phyloP scores from a whole-genome alignment of 2,329 filamentous ascomycete species.

The Hymenoscyphus occultus region DNA sequence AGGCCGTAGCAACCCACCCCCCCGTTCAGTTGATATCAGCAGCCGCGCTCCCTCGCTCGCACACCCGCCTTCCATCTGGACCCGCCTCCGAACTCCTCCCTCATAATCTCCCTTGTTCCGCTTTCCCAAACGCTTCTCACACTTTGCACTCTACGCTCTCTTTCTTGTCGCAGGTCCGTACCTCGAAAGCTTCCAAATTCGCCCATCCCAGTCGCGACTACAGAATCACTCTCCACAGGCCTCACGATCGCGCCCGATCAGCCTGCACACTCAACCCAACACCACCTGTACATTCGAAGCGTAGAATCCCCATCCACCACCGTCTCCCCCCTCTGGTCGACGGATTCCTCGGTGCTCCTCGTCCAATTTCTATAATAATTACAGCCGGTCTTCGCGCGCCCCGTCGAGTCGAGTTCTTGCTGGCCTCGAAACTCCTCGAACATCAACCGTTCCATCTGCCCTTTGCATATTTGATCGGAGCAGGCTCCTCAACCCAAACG shows the following conservation, averaged over 20 bases:
- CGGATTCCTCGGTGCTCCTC: conserved; percentile 5
- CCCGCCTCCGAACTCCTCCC: conserved; percentile 15
- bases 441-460: conserved; percentile 35
- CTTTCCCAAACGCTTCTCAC: conserved; percentile 34
- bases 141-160: conserved; percentile 34
- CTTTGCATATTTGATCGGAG: conserved; percentile 35
- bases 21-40: not conserved
- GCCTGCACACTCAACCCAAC: not conserved
- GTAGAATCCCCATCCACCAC: not conserved
- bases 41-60: conserved; percentile 10
- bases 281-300: not conserved
- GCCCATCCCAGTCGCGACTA: conserved; percentile 21
- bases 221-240: not conserved
- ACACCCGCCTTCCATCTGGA: not conserved
- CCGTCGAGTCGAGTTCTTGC: conserved; percentile 35
- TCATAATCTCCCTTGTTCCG: conserved; percentile 34
- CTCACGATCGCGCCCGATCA: not conserved
- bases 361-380: conserved; percentile 27
- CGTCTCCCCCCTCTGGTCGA: not conserved
- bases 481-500: conserved; percentile 31
- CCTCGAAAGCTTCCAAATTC: conserved; percentile 33
- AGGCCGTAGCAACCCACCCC: not conserved
- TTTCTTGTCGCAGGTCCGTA: conserved; percentile 37
- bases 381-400: conserved; percentile 23
- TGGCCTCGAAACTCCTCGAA: conserved; percentile 38